Evolutionary conservation across 148 eudicot genomes (phyloP).

Genomic region (Amaranthus cruentus): DNA sequence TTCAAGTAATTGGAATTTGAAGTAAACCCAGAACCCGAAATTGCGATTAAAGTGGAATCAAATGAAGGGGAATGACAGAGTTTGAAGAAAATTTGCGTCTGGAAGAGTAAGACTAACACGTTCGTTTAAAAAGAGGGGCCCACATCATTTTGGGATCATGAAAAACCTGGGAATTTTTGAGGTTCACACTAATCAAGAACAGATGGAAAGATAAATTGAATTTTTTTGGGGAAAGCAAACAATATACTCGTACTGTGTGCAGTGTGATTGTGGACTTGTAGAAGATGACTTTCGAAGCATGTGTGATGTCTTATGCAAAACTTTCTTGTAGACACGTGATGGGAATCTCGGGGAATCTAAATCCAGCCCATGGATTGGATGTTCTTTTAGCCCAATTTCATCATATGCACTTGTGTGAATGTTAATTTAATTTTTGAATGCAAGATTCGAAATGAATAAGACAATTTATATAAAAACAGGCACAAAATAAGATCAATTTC

Average conservation of each 20-base stretch:
- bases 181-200: conserved; percentile 8
- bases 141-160: conserved; percentile 10
- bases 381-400: no score
- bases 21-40: conserved; percentile 15
- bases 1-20: conserved; percentile 1
- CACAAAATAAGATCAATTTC: no score
- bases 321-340: no score
- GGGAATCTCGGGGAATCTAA: no score
- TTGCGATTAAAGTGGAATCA: conserved; percentile 1
- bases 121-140: conserved; percentile 9
- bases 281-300: not conserved
- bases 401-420: no score
- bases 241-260: not conserved
- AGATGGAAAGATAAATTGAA: conserved; percentile 4
- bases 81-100: not conserved
- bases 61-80: conserved; percentile 1
- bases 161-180: conserved; percentile 27
- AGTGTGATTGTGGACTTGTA: conserved; percentile 10
- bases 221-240: not conserved
- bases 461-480: no score
- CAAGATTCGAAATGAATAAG: no score
- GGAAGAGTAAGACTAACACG: conserved; percentile 12
- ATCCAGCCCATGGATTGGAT: no score
- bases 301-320: no score
- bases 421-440: no score